A percentile compares a stretch with the other conserved stretches of the same genome.
Conservation (phyloP, 495 filamentous ascomycete species). For the Penicillium soppii region DNA sequence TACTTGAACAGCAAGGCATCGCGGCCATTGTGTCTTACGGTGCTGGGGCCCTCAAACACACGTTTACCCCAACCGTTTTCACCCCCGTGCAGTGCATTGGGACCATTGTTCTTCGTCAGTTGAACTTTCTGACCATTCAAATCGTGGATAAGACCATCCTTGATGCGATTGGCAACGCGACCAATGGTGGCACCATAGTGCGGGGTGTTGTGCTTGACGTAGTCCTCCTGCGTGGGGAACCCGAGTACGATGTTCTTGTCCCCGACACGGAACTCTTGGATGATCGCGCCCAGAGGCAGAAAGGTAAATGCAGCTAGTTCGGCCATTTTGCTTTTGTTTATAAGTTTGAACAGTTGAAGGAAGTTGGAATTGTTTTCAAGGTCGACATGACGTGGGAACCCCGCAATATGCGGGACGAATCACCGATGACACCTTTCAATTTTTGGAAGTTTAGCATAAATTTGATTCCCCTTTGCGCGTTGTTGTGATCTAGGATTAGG, state of each 20-base stretch:
- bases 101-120: constrained; percentile 71
- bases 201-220: constrained; percentile 68
- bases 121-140: constrained; percentile 72
- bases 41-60: constrained; percentile 72
- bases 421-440: constrained; percentile 4
- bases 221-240: constrained; percentile 72
- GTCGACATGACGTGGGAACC: constrained; percentile 26
- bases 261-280: constrained; percentile 76
- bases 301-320: constrained; percentile 56
- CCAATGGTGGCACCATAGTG: constrained; percentile 95
- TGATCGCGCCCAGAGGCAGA: constrained; percentile 82
- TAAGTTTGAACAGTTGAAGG: background rate
- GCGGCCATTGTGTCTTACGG: constrained; percentile 64
- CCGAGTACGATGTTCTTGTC: constrained; percentile 82
- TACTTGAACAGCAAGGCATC: constrained; percentile 77
- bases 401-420: constrained; percentile 21
- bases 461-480: background rate
- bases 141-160: constrained; percentile 63
- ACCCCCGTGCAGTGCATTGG: constrained; percentile 83
- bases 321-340: constrained; percentile 14
- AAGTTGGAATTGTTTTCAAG: constrained; percentile 4
- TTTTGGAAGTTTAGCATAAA: constrained; percentile 11
- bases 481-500: background rate
- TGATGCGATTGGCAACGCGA: constrained; percentile 85
- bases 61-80: constrained; percentile 79